Base-by-base conservation (phyloP, 352 stramenopile genomes). In the Pythium aristosporum region DNA sequence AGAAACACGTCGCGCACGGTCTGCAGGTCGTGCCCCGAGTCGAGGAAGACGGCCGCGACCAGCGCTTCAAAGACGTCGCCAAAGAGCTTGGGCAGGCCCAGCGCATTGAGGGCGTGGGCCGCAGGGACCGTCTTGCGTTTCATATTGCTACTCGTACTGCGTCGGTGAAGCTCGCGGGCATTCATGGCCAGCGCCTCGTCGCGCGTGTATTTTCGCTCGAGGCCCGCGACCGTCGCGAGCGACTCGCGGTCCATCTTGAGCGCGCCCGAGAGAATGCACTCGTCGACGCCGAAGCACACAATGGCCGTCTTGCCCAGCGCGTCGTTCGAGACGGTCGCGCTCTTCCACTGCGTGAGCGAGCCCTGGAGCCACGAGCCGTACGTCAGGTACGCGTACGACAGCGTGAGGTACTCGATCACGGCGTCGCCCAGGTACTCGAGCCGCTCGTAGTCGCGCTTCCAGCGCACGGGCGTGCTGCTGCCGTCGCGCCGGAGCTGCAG, bases 401-500 rank as follows among this genome's bases (percentile, higher is more conserved):
- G 74, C 42, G 89, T 94, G 43, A 97, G 62, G 59, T 94, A 97
- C 65, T 96, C 89, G 53, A 97, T 92, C 50, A 97, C 74, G 11
- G 89, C 89, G 54, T 97, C 89, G 10, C 89, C 89, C 18, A 97
- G 67, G 57, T 94, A 97, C 63, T 97, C 89, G 9, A 97, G 61
- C 6, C 89, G 86, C 65, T 97, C 87, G 47, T 97, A 97, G 61
- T 97, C 82, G n/a, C 82, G 77, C 55, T 77, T 85, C 84, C 82
- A 95, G 15, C 75, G 64, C 11, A 54, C 77, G 21, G 82, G 77
- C 10, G 66, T 75, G 30, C 47, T 61, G 44, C 75, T 73, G 60
- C 74, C 59, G 23, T 83, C 72, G 15, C 75, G 71, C 3, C 76
- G 73, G 12, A 93, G 57, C n/a, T 80, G 61, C 43, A 92, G 57